These are phyloP conservation scores for Shiraia bambusicola DNA, from an alignment of 2,329 filamentous ascomycete genomes.

Conservation along the genomic window DNA sequence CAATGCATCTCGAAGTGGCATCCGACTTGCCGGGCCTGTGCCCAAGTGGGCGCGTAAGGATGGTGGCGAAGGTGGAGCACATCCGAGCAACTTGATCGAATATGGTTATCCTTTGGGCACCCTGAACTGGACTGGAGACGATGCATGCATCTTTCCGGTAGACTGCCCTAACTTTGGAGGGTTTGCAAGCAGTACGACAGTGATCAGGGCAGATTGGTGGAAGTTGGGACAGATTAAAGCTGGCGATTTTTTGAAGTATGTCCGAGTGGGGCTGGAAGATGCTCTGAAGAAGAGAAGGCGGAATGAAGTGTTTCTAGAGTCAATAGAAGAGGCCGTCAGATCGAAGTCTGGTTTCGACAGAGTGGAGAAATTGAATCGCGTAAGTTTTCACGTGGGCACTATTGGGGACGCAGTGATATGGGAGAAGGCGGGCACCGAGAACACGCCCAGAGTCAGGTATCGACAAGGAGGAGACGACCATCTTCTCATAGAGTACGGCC, in stretches of 20 bases:
- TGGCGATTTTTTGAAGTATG: constrained; percentile 57
- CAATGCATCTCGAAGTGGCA: constrained; percentile 61
- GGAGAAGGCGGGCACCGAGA: constrained; percentile 23
- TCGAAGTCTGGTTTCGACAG: constrained; percentile 13
- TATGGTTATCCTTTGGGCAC: constrained; percentile 61
- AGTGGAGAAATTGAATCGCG: constrained; percentile 30
- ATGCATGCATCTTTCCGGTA: constrained; percentile 60
- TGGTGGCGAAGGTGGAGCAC: constrained; percentile 64
- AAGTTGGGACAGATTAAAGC: constrained; percentile 63
- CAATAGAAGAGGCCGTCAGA: constrained; percentile 46
- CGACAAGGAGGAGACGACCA: constrained; percentile 48
- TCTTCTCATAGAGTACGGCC: constrained; percentile 60
- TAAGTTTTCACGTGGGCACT: constrained; percentile 27
- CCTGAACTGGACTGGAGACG: constrained; percentile 63
- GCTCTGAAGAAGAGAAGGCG: constrained; percentile 50
- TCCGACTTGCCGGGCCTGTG: constrained; percentile 60
- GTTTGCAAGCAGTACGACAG: constrained; percentile 58
- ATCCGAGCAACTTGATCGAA: constrained; percentile 57
- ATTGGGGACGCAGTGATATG: constrained; percentile 35
- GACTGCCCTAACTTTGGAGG: constrained; percentile 64
- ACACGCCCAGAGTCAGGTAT: constrained; percentile 30
- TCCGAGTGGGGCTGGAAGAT: constrained; percentile 54
- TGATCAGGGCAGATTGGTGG: constrained; percentile 61
- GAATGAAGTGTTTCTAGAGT: constrained; percentile 50
- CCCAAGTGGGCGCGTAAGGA: constrained; percentile 61